Percentiles rank a stretch among this genome's conserved stretches.
phyloP scores from a whole-genome alignment of 2,329 filamentous ascomycete genomes.

The Sporothrix phasma region DNA sequence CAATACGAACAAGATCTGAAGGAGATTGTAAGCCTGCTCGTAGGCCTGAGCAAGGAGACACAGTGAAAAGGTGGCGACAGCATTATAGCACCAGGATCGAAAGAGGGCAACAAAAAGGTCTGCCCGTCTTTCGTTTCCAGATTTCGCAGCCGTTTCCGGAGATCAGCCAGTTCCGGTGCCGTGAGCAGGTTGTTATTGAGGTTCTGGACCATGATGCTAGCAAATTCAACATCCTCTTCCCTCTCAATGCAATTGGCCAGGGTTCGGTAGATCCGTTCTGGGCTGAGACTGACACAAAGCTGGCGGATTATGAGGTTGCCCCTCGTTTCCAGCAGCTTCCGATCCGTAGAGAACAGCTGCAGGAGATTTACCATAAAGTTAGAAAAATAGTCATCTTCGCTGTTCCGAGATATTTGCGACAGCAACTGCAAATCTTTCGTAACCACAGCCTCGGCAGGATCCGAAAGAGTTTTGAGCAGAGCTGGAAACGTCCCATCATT shows the following conservation, averaged over 20 bases:
- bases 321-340: constrained; percentile 78
- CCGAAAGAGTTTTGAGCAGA: constrained; percentile 88
- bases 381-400: constrained; percentile 93
- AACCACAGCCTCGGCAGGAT: constrained; percentile 90
- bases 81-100: constrained; percentile 96
- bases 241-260: constrained; percentile 94
- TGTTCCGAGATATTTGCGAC: constrained; percentile 92
- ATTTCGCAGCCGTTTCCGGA: constrained; percentile 82
- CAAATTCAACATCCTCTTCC: constrained; percentile 96
- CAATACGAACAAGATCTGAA: constrained; percentile 76
- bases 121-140: constrained; percentile 90
- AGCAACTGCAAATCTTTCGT: constrained; percentile 87
- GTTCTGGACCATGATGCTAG: constrained; percentile 99
- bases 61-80: constrained; percentile 91
- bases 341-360: constrained; percentile 90
- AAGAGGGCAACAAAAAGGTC: constrained; percentile 92
- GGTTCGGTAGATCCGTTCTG: constrained; percentile 90
- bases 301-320: constrained; percentile 96
- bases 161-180: constrained; percentile 81
- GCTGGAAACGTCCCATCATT: constrained; percentile 97
- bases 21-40: constrained; percentile 90
- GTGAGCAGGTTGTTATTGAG: constrained; percentile 98
- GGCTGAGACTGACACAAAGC: constrained; percentile 82
- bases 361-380: constrained; percentile 97
- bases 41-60: constrained; percentile 95